Evolutionary conservation across 805 yeast genomes (phyloP).

Genomic region (Barnettozyma botsteinii): DNA sequence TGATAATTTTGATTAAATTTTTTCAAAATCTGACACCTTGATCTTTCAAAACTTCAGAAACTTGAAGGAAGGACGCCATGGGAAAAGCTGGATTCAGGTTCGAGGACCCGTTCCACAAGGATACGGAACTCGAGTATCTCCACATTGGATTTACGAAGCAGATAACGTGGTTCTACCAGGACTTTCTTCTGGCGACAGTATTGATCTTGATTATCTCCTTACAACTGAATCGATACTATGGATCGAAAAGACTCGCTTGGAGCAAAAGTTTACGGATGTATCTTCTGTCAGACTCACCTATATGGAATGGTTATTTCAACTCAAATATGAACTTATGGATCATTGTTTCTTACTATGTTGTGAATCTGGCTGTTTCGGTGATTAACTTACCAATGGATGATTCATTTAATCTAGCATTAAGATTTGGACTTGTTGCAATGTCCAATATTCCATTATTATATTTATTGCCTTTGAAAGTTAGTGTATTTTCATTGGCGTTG

Average conservation of each 20-base stretch:
- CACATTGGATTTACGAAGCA: slow-evolving; percentile 22
- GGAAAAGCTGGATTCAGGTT: slow-evolving; percentile 15
- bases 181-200: slow-evolving; percentile 9
- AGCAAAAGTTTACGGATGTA: neutral
- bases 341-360: slow-evolving; percentile 10
- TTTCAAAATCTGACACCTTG: neutral
- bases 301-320: slow-evolving; percentile 13
- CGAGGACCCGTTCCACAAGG: slow-evolving; percentile 19
- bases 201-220: neutral
- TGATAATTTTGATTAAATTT: slow-evolving; percentile 1
- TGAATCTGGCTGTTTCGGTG: slow-evolving; percentile 13
- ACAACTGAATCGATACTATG: neutral
- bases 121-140: slow-evolving; percentile 15
- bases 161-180: slow-evolving; percentile 19
- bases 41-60: neutral
- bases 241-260: neutral
- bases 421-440: slow-evolving; percentile 23
- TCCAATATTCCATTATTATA: slow-evolving; percentile 25
- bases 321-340: slow-evolving; percentile 13
- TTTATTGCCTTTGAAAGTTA: slow-evolving; percentile 23
- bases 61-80: neutral
- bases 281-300: slow-evolving; percentile 7
- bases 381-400: slow-evolving; percentile 20
- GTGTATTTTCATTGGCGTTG: slow-evolving; percentile 18
- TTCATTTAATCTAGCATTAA: slow-evolving; percentile 21